These are phyloP conservation scores for Darksidea phi DNA, from an alignment of 495 filamentous ascomycete genomes.

Conservation along the genomic window DNA sequence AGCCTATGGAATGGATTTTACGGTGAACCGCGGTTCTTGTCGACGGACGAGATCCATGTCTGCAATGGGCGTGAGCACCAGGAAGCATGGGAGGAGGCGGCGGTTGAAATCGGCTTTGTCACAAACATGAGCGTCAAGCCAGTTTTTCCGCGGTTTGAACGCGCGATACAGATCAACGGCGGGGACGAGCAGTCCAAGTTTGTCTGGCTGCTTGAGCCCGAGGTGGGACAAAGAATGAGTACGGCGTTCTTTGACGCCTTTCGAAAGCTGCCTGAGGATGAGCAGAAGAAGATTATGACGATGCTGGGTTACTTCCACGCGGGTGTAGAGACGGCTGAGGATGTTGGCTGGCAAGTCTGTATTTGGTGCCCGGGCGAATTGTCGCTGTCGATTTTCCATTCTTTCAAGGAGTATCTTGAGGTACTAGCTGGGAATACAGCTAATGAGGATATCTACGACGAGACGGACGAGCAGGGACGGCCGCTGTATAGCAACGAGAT, in stretches of 20 bases:
- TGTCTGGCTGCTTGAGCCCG: slow-evolving; percentile 31
- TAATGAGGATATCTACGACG: slow-evolving; percentile 27
- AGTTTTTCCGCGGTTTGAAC: slow-evolving; percentile 11
- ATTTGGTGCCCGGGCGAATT: slow-evolving; percentile 18
- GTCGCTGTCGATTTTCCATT: slow-evolving; percentile 7
- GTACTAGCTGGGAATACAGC: slow-evolving; percentile 24
- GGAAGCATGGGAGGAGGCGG: slow-evolving; percentile 19
- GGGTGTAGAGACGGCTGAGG: slow-evolving; percentile 3
- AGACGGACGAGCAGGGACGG: slow-evolving; percentile 30
- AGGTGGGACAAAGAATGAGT: not conserved
- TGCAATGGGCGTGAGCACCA: slow-evolving; percentile 30
- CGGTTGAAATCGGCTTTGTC: slow-evolving; percentile 25
- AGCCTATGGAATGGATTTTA: slow-evolving; percentile 31
- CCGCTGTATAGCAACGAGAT: slow-evolving; percentile 30
- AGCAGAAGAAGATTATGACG: slow-evolving; percentile 13
- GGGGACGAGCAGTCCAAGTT: slow-evolving; percentile 22
- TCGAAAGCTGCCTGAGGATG: slow-evolving; percentile 5
- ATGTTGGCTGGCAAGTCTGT: slow-evolving; percentile 22
- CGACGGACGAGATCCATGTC: slow-evolving; percentile 23
- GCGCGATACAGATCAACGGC: slow-evolving; percentile 27
- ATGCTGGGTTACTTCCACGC: slow-evolving; percentile 17
- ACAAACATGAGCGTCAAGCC: slow-evolving; percentile 25
- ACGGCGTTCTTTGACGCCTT: slow-evolving; percentile 12
- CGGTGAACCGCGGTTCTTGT: slow-evolving; percentile 27
- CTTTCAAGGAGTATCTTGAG: slow-evolving; percentile 29